Evolutionary conservation across 1,284 basidiomycete genomes (phyloP).

Genomic region (Cystobasidium slooffiae): DNA sequence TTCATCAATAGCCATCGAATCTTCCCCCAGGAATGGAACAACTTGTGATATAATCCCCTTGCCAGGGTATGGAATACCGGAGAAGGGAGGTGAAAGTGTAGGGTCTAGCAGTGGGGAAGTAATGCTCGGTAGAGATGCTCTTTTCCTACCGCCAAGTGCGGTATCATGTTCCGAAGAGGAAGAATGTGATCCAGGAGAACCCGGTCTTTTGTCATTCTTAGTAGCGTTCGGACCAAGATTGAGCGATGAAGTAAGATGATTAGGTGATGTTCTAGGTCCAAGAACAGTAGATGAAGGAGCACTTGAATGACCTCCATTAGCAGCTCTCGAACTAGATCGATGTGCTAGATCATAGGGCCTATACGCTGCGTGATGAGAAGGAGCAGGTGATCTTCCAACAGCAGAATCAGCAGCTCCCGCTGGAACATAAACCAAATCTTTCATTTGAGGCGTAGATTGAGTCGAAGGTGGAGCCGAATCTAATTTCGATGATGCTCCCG

Average conservation of each 20-base stretch:
- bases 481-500: neutral
- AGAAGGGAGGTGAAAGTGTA: neutral
- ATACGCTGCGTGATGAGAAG: slow-evolving; percentile 11
- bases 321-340: slow-evolving; percentile 18
- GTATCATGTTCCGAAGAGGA: neutral
- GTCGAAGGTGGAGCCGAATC: neutral
- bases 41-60: neutral
- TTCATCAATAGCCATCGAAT: slow-evolving; percentile 32
- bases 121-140: too few species aligned
- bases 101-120: neutral
- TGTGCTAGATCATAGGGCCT: slow-evolving; percentile 27
- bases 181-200: slow-evolving; percentile 21
- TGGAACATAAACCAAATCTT: neutral
- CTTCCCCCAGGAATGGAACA: neutral
- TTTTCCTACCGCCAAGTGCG: neutral
- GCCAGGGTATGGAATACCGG: neutral
- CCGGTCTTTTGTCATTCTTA: slow-evolving; percentile 11
- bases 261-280: slow-evolving; percentile 9
- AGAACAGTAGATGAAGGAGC: slow-evolving; percentile 1
- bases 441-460: neutral
- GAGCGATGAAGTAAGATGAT: slow-evolving; percentile 10
- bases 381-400: slow-evolving; percentile 19
- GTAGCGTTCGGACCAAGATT: neutral
- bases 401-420: slow-evolving; percentile 10
- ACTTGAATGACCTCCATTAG: neutral